Percentiles rank a stretch among this genome's conserved stretches.
phyloP scores from a whole-genome alignment of 2,329 filamentous ascomycete genomes.

The Bipolaris zeicola region DNA sequence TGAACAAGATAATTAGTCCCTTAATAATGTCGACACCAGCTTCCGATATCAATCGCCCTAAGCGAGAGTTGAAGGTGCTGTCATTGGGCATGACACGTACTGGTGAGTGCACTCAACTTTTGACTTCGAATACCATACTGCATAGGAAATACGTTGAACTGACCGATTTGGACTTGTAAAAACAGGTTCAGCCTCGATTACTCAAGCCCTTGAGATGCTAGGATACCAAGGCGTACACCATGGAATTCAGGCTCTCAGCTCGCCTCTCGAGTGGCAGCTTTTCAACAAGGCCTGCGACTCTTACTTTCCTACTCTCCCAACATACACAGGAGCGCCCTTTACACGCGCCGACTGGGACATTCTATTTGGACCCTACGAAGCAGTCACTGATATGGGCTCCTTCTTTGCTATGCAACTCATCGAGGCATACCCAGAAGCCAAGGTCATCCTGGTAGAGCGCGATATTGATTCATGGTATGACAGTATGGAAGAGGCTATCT shows the following conservation, averaged over 20 bases:
- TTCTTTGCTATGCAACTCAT: slow-evolving; percentile 30
- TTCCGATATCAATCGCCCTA: not conserved
- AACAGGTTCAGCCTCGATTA: slow-evolving; percentile 11
- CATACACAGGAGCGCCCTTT: slow-evolving; percentile 17
- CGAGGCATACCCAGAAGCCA: slow-evolving; percentile 35
- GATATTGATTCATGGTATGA: slow-evolving; percentile 29
- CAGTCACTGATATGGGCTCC: slow-evolving; percentile 29
- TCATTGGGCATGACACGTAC: slow-evolving; percentile 10
- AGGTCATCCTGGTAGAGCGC: slow-evolving; percentile 33
- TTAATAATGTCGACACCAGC: slow-evolving; percentile 1
- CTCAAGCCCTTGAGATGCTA: slow-evolving; percentile 8
- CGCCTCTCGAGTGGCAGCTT: slow-evolving; percentile 6
- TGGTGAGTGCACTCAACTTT: not conserved
- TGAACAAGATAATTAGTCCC: not conserved
- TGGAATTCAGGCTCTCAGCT: slow-evolving; percentile 8
- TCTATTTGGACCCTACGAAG: slow-evolving; percentile 52
- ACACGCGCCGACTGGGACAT: slow-evolving; percentile 52
- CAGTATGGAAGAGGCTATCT: slow-evolving; percentile 25
- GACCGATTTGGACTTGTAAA: not conserved
- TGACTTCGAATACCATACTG: not conserved
- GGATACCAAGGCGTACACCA: slow-evolving; percentile 11
- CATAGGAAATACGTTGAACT: not conserved
- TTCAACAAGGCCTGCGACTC: slow-evolving; percentile 9
- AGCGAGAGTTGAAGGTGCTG: slow-evolving; percentile 8
- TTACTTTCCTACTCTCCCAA: slow-evolving; percentile 7